Base-by-base conservation (phyloP, 1,284 basidiomycete species). In the Leccinum angustisporum region DNA sequence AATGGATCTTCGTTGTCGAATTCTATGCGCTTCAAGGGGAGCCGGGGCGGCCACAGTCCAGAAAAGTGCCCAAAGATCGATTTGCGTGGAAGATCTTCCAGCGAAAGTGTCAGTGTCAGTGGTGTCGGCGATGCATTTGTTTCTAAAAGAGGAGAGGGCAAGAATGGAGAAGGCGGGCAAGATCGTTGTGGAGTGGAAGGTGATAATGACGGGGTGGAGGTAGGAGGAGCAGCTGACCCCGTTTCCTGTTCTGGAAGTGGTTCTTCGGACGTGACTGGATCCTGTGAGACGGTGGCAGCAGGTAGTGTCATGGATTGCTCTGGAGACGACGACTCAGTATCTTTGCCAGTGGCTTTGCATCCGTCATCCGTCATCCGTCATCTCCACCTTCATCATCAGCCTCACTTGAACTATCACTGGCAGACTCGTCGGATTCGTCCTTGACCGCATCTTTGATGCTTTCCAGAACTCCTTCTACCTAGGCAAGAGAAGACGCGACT, bases 361-460 rank as follows among this genome's bases (percentile, higher is more conserved):
- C 68, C 70, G 63, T 87, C 85, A 25, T 91, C 88, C 50, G 21
- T 21, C 21, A 21, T 21, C 88, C 50, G 25, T 86, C 83, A n/a
- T 83, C 88, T 46, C 86, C 89, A 30, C 87, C 89, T 76, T 92
- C 93, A 67, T 97, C 94, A 67, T 96, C 94, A 25, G 93, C 95
- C 67, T 95, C 93, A 67, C 91, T 93, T 0, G 88, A 90, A 9
- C 88, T 88, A 65, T 91, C 90, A 21, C 21, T 21, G 21, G 21
- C 90, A 3, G 86, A 87, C 61, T 83, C 81, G 59, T 92, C 90
- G 21, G 88, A 90, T 67, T 96, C 92, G 69, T 97, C 95, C 62
- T 86, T 85, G 69, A 98, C 93, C 0, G 94, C 96, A 70, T 98
- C 95, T 70, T 93, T 90, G 65, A 98, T 86, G 69, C 93, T 97